Conservation (phyloP, 495 filamentous ascomycete genomes). For the Lepraria neglecta region DNA sequence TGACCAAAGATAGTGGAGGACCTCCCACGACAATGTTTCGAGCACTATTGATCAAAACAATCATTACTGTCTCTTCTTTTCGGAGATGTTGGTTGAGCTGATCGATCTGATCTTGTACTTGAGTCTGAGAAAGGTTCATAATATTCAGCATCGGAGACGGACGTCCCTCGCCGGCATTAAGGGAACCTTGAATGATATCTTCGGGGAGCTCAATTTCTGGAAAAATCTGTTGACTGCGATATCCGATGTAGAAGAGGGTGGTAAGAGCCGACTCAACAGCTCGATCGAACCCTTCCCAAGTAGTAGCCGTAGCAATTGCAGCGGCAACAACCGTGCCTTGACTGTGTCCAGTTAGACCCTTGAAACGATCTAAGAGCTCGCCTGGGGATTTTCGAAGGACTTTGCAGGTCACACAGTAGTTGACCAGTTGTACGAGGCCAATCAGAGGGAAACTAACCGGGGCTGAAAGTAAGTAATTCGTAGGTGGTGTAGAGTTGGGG, state of each 20-base stretch:
- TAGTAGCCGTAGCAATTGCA: conserved; percentile 29
- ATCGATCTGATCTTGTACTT: conserved; percentile 38
- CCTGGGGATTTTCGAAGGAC: conserved; percentile 29
- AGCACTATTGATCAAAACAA: conserved; percentile 31
- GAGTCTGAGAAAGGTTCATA: conserved; percentile 26
- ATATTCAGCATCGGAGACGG: conserved; percentile 15
- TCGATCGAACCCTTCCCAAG: conserved; percentile 31
- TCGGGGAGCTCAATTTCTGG: not conserved
- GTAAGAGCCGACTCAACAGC: conserved; percentile 15
- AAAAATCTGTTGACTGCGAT: conserved; percentile 24
- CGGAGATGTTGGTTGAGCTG: conserved; percentile 26
- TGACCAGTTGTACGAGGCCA: conserved; percentile 30
- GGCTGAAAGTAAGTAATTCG: conserved; percentile 28
- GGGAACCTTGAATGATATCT: not conserved
- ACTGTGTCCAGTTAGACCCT: conserved; percentile 33
- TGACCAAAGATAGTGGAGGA: conserved; percentile 27
- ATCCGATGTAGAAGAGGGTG: conserved; percentile 25
- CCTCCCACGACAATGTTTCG: conserved; percentile 35
- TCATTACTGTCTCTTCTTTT: conserved; percentile 19
- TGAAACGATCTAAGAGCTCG: conserved; percentile 22
- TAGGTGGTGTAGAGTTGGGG: too few relatives aligned
- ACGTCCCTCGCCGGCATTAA: not conserved
- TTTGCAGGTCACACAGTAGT: conserved; percentile 30
- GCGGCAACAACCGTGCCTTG: conserved; percentile 32
- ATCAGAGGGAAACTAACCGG: conserved; percentile 36